These are phyloP conservation scores for Zopfochytrium polystomum DNA, from an alignment of 371 early-diverging fungal species.

Conservation along the genomic window DNA sequence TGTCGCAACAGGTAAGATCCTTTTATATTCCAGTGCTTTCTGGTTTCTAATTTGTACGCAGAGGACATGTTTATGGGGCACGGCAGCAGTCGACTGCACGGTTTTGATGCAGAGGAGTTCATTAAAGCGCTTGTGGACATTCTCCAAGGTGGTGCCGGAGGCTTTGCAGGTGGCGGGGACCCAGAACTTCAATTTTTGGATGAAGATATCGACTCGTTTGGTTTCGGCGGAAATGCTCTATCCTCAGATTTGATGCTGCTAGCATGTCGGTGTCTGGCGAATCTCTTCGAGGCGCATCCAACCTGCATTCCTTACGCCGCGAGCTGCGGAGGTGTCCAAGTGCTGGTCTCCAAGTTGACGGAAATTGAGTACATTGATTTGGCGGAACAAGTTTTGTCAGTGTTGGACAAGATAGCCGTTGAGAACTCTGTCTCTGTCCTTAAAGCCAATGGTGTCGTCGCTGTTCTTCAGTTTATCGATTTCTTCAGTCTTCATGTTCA, in stretches of 20 bases:
- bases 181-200: slow-evolving; percentile 28
- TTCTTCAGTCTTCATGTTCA: slow-evolving; percentile 87
- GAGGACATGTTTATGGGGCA: slow-evolving; percentile 48
- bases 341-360: slow-evolving; percentile 71
- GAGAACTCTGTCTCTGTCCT: slow-evolving; percentile 73
- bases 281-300: slow-evolving; percentile 85
- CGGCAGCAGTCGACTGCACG: slow-evolving; percentile 30
- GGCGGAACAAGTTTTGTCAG: slow-evolving; percentile 81
- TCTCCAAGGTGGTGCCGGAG: slow-evolving; percentile 20
- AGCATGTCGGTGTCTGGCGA: slow-evolving; percentile 82
- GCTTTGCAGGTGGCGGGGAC: slow-evolving; percentile 4
- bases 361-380: slow-evolving; percentile 88
- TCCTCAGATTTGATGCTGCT: slow-evolving; percentile 74
- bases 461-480: slow-evolving; percentile 81
- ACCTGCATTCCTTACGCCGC: slow-evolving; percentile 61
- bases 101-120: slow-evolving; percentile 43
- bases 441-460: slow-evolving; percentile 72
- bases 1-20: slow-evolving; percentile 38
- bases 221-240: slow-evolving; percentile 24
- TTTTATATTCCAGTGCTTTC: slow-evolving; percentile 1
- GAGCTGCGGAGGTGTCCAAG: slow-evolving; percentile 63
- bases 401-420: slow-evolving; percentile 67
- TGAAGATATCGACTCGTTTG: slow-evolving; percentile 18
- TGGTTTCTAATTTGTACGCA: not conserved
- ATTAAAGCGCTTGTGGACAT: slow-evolving; percentile 34